phyloP scores from a whole-genome alignment of 140 eudicot species.

The Senecio squalidus region DNA sequence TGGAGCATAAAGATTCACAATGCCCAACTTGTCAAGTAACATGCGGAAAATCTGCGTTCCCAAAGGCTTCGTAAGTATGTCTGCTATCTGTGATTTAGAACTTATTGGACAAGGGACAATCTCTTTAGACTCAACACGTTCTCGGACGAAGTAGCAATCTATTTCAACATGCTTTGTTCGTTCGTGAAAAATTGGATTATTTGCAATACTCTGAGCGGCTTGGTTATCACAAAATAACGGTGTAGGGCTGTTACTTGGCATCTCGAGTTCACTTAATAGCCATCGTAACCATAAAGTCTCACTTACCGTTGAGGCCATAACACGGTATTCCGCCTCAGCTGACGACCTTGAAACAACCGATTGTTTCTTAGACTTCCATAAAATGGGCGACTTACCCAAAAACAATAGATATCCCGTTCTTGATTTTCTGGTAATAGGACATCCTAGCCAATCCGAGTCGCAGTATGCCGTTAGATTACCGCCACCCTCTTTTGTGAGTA shows the following conservation, averaged over 20 bases:
- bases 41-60: not conserved
- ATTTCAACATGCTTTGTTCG: not conserved
- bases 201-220: not conserved
- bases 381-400: not conserved
- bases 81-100: not conserved
- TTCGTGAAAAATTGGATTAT: not conserved
- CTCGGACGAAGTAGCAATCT: not conserved
- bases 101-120: not conserved
- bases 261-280: not conserved
- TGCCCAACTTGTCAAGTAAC: constrained; percentile 7
- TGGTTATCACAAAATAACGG: constrained; percentile 10
- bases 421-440: not conserved
- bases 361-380: not conserved
- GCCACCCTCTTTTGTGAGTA: not conserved
- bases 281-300: constrained; percentile 2
- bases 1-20: not conserved
- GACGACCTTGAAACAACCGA: not conserved
- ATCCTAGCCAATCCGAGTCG: constrained; percentile 8
- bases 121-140: not conserved
- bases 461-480: not conserved
- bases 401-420: not conserved
- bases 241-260: not conserved
- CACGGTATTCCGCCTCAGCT: constrained; percentile 7
- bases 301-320: not conserved
- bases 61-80: not conserved